Evolutionary conservation across 2,329 filamentous ascomycete genomes (phyloP).

Genomic region (Arthrocladium fulminans): DNA sequence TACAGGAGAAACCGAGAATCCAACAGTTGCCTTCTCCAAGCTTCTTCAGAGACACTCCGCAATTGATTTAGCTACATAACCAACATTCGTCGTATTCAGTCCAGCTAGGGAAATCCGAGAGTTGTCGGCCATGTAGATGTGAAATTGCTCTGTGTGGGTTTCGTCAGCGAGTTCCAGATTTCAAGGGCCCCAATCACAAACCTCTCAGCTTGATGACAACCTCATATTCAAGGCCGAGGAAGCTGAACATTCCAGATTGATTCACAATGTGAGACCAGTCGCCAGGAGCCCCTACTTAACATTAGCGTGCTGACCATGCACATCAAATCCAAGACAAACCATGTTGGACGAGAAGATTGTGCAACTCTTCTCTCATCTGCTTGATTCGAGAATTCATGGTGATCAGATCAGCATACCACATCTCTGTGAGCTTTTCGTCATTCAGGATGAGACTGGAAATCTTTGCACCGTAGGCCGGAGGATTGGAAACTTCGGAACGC

Average conservation of each 20-base stretch:
- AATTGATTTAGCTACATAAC: slow-evolving; percentile 27
- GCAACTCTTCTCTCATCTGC: slow-evolving; percentile 77
- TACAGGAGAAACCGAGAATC: too few species aligned
- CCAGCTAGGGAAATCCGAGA: slow-evolving; percentile 30
- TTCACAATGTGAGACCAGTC: slow-evolving; percentile 98
- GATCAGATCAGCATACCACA: slow-evolving; percentile 96
- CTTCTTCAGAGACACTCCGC: slow-evolving; percentile 14
- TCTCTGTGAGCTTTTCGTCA: slow-evolving; percentile 73
- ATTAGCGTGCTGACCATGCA: background rate
- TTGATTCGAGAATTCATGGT: slow-evolving; percentile 99
- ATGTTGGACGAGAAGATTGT: slow-evolving; percentile 60
- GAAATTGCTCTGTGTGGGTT: slow-evolving; percentile 27
- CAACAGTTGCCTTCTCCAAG: too few species aligned
- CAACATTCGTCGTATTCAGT: slow-evolving; percentile 35
- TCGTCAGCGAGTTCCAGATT: background rate
- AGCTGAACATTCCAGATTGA: slow-evolving; percentile 98
- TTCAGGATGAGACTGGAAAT: slow-evolving; percentile 89
- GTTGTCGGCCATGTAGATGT: slow-evolving; percentile 36
- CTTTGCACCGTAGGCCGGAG: slow-evolving; percentile 88
- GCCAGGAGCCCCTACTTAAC: slow-evolving; percentile 71
- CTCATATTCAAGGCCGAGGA: slow-evolving; percentile 43
- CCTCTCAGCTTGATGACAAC: slow-evolving; percentile 35
- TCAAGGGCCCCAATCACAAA: slow-evolving; percentile 10
- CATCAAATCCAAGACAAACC: too few species aligned
- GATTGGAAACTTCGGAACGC: slow-evolving; percentile 95